These are phyloP conservation scores for Ascochyta pisi DNA, from an alignment of 2,329 filamentous ascomycete species.

Conservation along the genomic window DNA sequence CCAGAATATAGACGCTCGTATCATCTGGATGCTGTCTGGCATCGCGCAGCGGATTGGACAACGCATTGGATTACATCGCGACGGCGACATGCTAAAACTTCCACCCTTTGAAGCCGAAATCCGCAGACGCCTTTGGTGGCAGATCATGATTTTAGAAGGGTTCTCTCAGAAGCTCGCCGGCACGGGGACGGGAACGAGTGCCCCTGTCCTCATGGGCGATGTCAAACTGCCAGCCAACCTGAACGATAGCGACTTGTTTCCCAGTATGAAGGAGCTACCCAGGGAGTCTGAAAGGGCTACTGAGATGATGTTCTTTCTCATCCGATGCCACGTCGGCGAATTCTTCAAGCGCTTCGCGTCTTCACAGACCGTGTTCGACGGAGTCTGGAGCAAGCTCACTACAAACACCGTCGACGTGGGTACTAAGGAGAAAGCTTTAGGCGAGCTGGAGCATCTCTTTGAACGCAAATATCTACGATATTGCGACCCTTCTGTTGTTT, in stretches of 20 bases:
- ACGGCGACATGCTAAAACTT: conserved; percentile 60
- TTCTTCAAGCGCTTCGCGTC: conserved; percentile 42
- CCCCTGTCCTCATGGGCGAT: conserved; percentile 55
- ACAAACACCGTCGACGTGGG: conserved; percentile 25
- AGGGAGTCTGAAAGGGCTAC: conserved; percentile 52
- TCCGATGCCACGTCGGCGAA: conserved; percentile 52
- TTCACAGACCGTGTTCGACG: conserved; percentile 29
- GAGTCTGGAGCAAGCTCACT: conserved; percentile 32
- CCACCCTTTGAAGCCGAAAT: conserved; percentile 66
- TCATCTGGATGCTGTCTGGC: conserved; percentile 70
- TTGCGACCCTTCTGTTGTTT: conserved; percentile 46
- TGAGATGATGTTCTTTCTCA: conserved; percentile 59
- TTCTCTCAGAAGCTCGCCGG: conserved; percentile 63
- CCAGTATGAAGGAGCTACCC: conserved; percentile 54
- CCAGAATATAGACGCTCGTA: conserved; percentile 57
- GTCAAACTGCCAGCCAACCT: conserved; percentile 60
- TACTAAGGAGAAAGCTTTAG: conserved; percentile 44
- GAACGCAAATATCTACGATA: conserved; percentile 50
- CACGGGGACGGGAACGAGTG: conserved; percentile 45
- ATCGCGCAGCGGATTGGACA: conserved; percentile 67
- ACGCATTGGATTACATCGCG: conserved; percentile 67
- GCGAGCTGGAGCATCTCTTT: conserved; percentile 52
- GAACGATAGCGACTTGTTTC: conserved; percentile 58
- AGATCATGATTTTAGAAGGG: conserved; percentile 67
- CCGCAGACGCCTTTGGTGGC: conserved; percentile 63